Base-by-base conservation (phyloP, 176 grass and related monocot species). In the Carex littledalei region DNA sequence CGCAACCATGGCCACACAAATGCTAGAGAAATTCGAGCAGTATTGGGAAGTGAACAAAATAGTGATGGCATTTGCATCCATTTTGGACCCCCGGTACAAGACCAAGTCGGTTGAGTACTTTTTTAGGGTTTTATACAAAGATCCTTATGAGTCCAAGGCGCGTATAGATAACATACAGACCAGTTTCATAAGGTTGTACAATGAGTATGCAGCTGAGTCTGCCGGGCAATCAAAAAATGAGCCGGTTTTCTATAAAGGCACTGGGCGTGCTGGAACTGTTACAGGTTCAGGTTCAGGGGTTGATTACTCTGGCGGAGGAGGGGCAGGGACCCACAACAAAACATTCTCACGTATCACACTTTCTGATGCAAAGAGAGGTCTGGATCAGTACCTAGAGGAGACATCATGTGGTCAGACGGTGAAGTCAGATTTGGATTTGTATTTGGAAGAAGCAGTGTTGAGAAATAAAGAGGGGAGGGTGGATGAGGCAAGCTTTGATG, bases 51-150 rank as follows among this genome's bases (percentile, higher is more conserved):
- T 81, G 65, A 95, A 88, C 65, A 93, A 92, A 81, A 88, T 78
- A 81, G 84, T 95, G 45, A 99, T 99, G 91, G 93, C 96, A 72
- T 93, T 99, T 83, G 91, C 96, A 67, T 99, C 96, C 82, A 91
- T 99, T 89, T 89, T 99, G 80, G 96, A 99, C 85, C 96, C 96
- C 77, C 85, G 96, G 64, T 99, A 99, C 84, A 99, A 99, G 85
- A 99, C 94, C 88, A 99, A 99, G 84, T 99, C 96, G 5, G 82
- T 99, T 3, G 96, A 99, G 73, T 99, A 95, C 79, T 99, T 94
- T 82, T 94, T 92, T 88, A 93, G 88, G 61, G 83, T 90, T 78
- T 91, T 95, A 87, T 99, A 92, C 77, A 86, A 89, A 78, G 93
- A 99, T 24, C 90, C 86, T 84, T 94, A 85, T 59, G 92, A 91